Evolutionary conservation across 345 rosid species (phyloP), one percentile per base, ranked within the genome.

Genomic region (Eutrema yunnanense): DNA sequence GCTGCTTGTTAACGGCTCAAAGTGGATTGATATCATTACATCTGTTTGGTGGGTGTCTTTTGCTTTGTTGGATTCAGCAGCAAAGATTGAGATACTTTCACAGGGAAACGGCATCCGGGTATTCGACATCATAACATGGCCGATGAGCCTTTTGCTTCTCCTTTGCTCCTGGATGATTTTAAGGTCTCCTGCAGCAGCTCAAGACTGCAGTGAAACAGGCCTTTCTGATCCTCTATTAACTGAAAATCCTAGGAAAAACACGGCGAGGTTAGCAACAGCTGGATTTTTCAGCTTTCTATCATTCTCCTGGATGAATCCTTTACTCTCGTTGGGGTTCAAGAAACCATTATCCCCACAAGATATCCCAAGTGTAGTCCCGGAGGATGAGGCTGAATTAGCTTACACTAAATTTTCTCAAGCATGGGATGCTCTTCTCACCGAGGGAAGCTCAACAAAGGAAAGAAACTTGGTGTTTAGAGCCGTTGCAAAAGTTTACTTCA

Each of bases 41-140:
- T 76, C 75, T 33, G 47, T 81, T 29, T 93, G 98, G 98, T 93
- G 95, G 96, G 61, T 85, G n/a, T 76, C 71, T 30, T 88, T 82
- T 55, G 76, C 82, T 63, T 64, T 84, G 9, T 69, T 87, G 65
- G 78, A 73, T 65, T 77, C 86, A 46, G 86, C 83, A 68, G 60
- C 82, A 13, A 80, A 82, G 61, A 62, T 82, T 50, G 77, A 68
- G 51, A 67, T 61, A 51, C 73, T 90, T 38, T 47, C 63, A 6
- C 79, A 68, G 41, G 79, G 82, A 40, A 46, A 58, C 8, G 60
- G 74, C n/a, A 66, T 87, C 40, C 67, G 63, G 58, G 48, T 78
- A 52, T 62, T 85, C 2, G 84, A 84, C 54, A 2, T 79, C 9
- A 22, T 84, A 9, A 67, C 90, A 41, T 88, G 84, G 84, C 82